A percentile compares a stretch with the other conserved stretches of the same genome.
phyloP scores from a whole-genome alignment of 2,329 filamentous ascomycete species.

The Dothistroma septosporum region DNA sequence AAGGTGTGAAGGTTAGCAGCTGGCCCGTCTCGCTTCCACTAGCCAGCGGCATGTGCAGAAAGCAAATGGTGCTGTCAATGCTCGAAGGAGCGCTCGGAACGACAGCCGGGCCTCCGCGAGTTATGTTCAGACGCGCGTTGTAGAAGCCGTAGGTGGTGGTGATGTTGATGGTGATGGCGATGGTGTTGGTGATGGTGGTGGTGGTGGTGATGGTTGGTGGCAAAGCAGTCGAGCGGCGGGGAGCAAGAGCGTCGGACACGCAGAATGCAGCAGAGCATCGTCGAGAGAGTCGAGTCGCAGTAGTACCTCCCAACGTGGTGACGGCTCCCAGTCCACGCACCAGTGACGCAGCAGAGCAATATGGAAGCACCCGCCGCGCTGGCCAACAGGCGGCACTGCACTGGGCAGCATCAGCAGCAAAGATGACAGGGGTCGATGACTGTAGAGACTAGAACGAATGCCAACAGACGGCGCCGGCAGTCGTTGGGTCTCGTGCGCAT shows the following conservation, averaged over 20 bases:
- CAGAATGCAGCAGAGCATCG: neutral
- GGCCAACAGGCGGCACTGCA: slow-evolving; percentile 9
- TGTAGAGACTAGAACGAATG: neutral
- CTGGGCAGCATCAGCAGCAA: slow-evolving; percentile 9
- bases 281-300: neutral
- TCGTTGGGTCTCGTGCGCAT: slow-evolving; percentile 6
- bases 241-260: neutral
- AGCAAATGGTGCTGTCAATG: slow-evolving; percentile 5
- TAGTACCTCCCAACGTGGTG: neutral
- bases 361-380: slow-evolving; percentile 14
- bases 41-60: slow-evolving; percentile 13
- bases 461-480: slow-evolving; percentile 8
- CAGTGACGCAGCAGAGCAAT: slow-evolving; percentile 18
- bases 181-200: neutral
- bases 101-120: slow-evolving; percentile 13
- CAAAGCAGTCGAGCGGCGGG: slow-evolving; percentile 2
- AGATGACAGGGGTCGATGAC: slow-evolving; percentile 8
- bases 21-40: slow-evolving; percentile 22
- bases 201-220: slow-evolving; percentile 2
- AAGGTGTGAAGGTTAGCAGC: slow-evolving; percentile 18
- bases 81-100: slow-evolving; percentile 6
- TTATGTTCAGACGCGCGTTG: neutral
- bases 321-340: slow-evolving; percentile 2
- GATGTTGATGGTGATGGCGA: too few relatives aligned
- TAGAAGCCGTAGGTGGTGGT: too few relatives aligned